Conservation (phyloP, 805 yeast genomes). For the Kockiozyma suomiensis region DNA sequence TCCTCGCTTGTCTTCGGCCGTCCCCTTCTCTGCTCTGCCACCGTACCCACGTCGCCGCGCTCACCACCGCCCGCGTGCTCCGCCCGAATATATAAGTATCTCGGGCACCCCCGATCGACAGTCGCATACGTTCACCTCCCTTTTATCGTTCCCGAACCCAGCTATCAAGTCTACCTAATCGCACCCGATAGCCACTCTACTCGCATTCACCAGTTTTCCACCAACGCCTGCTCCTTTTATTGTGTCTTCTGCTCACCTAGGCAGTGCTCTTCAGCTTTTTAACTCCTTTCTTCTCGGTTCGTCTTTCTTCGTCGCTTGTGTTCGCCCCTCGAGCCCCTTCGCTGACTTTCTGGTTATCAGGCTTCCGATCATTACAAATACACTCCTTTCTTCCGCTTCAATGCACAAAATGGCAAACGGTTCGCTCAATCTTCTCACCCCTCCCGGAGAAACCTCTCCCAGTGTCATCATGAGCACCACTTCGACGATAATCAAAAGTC, state of each 20-base stretch:
- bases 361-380: not conserved
- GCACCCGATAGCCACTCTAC: no score
- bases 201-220: no score
- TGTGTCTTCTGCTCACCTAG: not conserved
- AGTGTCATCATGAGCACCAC: slow-evolving; percentile 52
- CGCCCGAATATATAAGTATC: no score
- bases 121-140: no score
- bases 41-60: not conserved
- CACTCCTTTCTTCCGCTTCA: not conserved
- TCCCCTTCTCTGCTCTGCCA: not conserved
- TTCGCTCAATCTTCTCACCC: slow-evolving; percentile 37
- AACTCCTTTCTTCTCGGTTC: not conserved
- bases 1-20: not conserved
- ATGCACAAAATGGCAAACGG: not conserved
- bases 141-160: no score
- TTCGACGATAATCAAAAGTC: slow-evolving; percentile 41
- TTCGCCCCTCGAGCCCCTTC: not conserved
- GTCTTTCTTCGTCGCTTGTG: not conserved
- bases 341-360: slow-evolving; percentile 8
- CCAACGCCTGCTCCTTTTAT: not conserved
- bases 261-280: not conserved
- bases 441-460: slow-evolving; percentile 57
- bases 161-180: no score
- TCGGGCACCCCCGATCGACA: no score
- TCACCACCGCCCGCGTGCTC: not conserved